Percentiles rank a stretch among this genome's conserved stretches.
Evolutionary conservation across 805 yeast species (phyloP).

Genomic region (Schwanniomyces sp.): DNA sequence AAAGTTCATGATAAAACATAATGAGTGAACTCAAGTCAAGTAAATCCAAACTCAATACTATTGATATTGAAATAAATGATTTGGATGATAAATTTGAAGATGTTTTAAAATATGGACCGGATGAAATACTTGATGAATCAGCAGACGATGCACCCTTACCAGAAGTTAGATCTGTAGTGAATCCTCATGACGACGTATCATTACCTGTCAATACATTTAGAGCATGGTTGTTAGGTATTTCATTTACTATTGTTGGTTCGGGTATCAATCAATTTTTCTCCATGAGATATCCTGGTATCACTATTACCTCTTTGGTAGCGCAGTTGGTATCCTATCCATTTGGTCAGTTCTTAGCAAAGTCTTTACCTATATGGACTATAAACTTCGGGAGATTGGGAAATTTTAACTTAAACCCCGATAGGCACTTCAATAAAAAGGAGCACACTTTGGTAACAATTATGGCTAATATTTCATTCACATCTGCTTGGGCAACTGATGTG

Average conservation of each 20-base stretch:
- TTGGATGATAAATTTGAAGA: not conserved
- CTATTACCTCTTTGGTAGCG: constrained; percentile 23
- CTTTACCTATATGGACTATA: constrained; percentile 15
- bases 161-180: constrained; percentile 23
- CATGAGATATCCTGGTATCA: constrained; percentile 22
- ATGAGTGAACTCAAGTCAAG: not conserved
- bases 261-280: constrained; percentile 26
- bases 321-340: constrained; percentile 23
- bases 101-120: not conserved
- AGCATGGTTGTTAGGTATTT: constrained; percentile 17
- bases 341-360: constrained; percentile 16
- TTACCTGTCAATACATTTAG: constrained; percentile 18
- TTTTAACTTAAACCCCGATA: constrained; percentile 20
- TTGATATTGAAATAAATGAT: not conserved
- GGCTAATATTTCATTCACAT: not conserved
- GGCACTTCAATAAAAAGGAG: constrained; percentile 18
- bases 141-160: constrained; percentile 19
- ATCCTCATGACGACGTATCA: constrained; percentile 14
- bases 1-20: too few relatives aligned
- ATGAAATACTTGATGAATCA: not conserved
- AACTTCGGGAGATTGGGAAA: constrained; percentile 17
- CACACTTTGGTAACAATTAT: constrained; percentile 17
- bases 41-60: not conserved
- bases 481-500: constrained; percentile 59
- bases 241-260: constrained; percentile 22